These are phyloP conservation scores for Fusarium oxysporum DNA, from an alignment of 2,329 filamentous ascomycete genomes.

Conservation along the genomic window DNA sequence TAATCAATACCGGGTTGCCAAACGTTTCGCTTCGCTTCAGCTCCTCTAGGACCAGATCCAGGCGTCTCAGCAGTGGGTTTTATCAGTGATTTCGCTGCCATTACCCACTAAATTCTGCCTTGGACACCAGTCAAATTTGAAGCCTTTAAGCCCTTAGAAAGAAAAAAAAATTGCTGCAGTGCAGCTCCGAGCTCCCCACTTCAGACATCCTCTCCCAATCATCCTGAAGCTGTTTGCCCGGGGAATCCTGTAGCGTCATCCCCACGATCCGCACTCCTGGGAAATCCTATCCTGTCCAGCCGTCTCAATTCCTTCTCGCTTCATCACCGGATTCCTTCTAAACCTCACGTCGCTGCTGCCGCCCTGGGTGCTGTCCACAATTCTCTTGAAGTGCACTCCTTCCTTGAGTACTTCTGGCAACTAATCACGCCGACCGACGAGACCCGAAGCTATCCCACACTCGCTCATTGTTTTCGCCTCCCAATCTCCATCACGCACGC, in stretches of 20 bases:
- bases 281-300: slow-evolving; percentile 39
- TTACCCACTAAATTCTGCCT: slow-evolving; percentile 37
- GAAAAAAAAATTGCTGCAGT: slow-evolving; percentile 36
- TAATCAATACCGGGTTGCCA: slow-evolving; percentile 18
- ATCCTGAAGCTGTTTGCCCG: slow-evolving; percentile 31
- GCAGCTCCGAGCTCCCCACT: slow-evolving; percentile 43
- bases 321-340: slow-evolving; percentile 18
- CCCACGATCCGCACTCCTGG: slow-evolving; percentile 46
- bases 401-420: slow-evolving; percentile 14
- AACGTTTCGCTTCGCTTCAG: slow-evolving; percentile 22
- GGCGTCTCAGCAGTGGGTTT: slow-evolving; percentile 11
- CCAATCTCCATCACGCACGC: slow-evolving; percentile 28
- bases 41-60: slow-evolving; percentile 10
- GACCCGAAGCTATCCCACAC: slow-evolving; percentile 17
- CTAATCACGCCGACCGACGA: slow-evolving; percentile 17
- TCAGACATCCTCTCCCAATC: slow-evolving; percentile 39
- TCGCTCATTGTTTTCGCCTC: slow-evolving; percentile 30
- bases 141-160: slow-evolving; percentile 30
- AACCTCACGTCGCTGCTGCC: slow-evolving; percentile 8
- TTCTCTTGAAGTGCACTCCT: neutral
- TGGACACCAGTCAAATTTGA: slow-evolving; percentile 32
- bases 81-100: slow-evolving; percentile 17
- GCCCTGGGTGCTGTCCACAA: slow-evolving; percentile 6
- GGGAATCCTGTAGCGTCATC: slow-evolving; percentile 46
- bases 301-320: slow-evolving; percentile 31